Percentiles rank a stretch among this genome's conserved stretches.
Evolutionary conservation across 2,329 filamentous ascomycete genomes (phyloP).

Genomic region (Penicillium sp.): DNA sequence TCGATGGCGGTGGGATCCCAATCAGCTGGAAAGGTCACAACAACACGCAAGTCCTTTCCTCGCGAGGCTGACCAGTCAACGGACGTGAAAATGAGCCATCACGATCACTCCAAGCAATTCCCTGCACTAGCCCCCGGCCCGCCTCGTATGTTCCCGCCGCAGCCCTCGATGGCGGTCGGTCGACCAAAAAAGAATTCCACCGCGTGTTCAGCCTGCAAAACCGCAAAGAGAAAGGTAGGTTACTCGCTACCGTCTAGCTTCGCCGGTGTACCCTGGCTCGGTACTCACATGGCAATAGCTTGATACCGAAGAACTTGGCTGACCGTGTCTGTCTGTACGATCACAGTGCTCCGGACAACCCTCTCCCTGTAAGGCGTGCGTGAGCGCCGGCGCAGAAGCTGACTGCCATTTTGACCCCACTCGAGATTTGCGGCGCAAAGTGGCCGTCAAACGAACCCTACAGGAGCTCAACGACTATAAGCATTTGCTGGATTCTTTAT

Average conservation of each 20-base stretch:
- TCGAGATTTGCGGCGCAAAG: slow-evolving; percentile 36
- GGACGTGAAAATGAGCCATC: slow-evolving; percentile 11
- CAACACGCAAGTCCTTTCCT: not conserved
- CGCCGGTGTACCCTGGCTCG: not conserved
- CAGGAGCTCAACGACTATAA: slow-evolving; percentile 34
- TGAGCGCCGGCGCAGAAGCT: slow-evolving; percentile 18
- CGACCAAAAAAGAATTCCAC: slow-evolving; percentile 36
- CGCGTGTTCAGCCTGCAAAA: slow-evolving; percentile 34
- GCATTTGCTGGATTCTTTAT: slow-evolving; percentile 27
- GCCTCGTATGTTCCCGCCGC: slow-evolving; percentile 18
- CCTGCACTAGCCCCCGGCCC: slow-evolving; percentile 27
- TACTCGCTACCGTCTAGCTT: no score
- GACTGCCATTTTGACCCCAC: slow-evolving; percentile 36
- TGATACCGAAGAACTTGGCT: not conserved
- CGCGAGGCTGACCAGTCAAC: not conserved
- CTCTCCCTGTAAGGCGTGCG: slow-evolving; percentile 35
- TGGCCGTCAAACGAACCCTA: slow-evolving; percentile 33
- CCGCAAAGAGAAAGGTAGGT: slow-evolving; percentile 35
- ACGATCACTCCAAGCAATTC: slow-evolving; percentile 23
- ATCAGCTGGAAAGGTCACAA: not conserved
- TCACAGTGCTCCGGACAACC: slow-evolving; percentile 34
- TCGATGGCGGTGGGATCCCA: not conserved
- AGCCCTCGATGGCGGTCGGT: slow-evolving; percentile 18
- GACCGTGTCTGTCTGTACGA: slow-evolving; percentile 1
- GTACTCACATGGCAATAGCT: not conserved